phyloP scores from a whole-genome alignment of 208 protist species.

The Phytomonas francai region DNA sequence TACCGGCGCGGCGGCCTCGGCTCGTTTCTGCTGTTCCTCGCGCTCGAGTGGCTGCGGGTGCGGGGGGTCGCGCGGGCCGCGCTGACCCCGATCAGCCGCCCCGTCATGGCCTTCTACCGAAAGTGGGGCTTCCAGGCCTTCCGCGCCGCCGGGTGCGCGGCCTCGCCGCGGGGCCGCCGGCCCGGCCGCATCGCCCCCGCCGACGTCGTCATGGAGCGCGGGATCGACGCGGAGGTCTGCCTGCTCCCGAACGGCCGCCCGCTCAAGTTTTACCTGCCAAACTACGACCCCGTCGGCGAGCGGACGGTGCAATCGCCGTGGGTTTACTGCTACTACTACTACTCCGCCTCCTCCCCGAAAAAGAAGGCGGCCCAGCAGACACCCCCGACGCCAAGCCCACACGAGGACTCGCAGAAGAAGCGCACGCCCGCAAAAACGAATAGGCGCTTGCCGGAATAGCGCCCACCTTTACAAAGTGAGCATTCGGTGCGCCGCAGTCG shows the following conservation, averaged over 20 bases:
- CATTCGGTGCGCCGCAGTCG: constrained; percentile 68
- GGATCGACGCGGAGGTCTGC: constrained; percentile 14
- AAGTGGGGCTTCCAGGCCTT: constrained; percentile 23
- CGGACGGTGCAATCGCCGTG: not conserved
- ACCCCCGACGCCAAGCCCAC: not conserved
- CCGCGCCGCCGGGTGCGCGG: not conserved
- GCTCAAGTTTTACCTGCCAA: constrained; percentile 16
- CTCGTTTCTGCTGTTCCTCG: constrained; percentile 47
- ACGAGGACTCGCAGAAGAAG: no score
- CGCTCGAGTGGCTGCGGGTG: constrained; percentile 28
- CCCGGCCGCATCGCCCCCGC: not conserved
- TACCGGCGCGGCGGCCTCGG: constrained; percentile 26
- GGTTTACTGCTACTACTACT: constrained; percentile 3
- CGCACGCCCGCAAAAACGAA: constrained; percentile 7
- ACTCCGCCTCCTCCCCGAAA: no score
- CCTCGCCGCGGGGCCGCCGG: no score
- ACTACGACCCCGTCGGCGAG: constrained; percentile 13
- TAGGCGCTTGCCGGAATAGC: constrained; percentile 66
- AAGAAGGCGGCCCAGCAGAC: no score
- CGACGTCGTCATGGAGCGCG: constrained; percentile 14
- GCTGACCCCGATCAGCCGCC: constrained; percentile 20
- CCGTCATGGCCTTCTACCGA: constrained; percentile 21
- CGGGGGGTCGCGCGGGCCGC: constrained; percentile 14
- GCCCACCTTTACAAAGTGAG: constrained; percentile 45
- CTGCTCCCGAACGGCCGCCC: constrained; percentile 19